Base-by-base conservation (phyloP, 129 eudicot species). In the Pseudognaphalium luteoalbum region DNA sequence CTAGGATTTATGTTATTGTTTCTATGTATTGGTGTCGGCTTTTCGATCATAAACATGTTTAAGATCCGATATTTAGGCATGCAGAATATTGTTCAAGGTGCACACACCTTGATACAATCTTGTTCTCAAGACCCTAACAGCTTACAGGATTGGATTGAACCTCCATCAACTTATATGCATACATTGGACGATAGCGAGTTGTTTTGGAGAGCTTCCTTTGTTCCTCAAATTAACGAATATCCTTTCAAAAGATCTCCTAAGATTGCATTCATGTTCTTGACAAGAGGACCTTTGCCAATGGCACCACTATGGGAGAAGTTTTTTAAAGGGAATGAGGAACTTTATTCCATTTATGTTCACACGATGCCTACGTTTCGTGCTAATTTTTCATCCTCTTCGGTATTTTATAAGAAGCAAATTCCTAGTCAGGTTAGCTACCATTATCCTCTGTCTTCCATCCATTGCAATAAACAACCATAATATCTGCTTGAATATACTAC, bases 221-320 rank as follows among this genome's bases (percentile, higher is more conserved):
- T 59, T 50, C 89, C 93, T 70, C 71, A 65, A 69, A 86, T 85
- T 11, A 73, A 83, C 78, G 78, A 76, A 39, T 92, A 86, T 82
- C 97, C 94, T 56, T 90, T 84, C 33, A 79, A 85, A 58, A 88
- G 93, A 71, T 73, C 70, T 73, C 88, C 88, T 14, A 90, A 90
- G 70, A 73, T 92, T 65, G 96, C 96, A 12, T 92, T 92, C 78
- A 90, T 92, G 98, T 90, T 92, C 86, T 85, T 92, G 85, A 86
- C 94, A 16, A 83, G 93, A 81, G 96, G 96, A 60, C 93, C 93
- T 56, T 78, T 92, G 78, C 98, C 98, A 4, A 19, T 92, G 61
- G 72, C 90, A 20, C 93, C 88, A 17, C 66, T 92, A 32, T 92
- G 98, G 98, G 96, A 92, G 63, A 87, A 66, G 81, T 92, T 83